Evolutionary conservation across 1,139 yeast species (phyloP).

Genomic region (Blastobotrys capitulatus): DNA sequence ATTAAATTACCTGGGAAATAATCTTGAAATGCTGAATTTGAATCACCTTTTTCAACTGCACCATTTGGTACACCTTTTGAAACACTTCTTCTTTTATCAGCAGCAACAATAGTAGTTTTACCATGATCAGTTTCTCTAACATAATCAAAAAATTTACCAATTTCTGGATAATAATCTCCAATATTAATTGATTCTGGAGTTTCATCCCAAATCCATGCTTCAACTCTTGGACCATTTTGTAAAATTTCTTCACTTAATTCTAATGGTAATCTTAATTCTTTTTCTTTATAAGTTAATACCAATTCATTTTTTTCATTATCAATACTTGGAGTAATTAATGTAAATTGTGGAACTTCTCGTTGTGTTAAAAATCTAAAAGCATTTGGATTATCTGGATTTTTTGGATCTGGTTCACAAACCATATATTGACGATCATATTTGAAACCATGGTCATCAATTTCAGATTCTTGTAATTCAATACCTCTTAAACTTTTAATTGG

Average conservation of each 20-base stretch:
- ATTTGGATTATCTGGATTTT: slow-evolving; percentile 10
- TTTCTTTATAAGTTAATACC: slow-evolving; percentile 26
- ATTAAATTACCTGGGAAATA: slow-evolving; percentile 40
- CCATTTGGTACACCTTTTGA: slow-evolving; percentile 20
- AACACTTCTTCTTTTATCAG: slow-evolving; percentile 34
- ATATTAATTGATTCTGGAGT: slow-evolving; percentile 17
- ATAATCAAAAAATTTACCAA: slow-evolving; percentile 14
- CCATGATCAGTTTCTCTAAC: slow-evolving; percentile 20
- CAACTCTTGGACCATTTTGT: slow-evolving; percentile 8
- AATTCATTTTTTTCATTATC: slow-evolving; percentile 28
- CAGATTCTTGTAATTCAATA: slow-evolving; percentile 33
- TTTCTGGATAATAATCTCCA: slow-evolving; percentile 14
- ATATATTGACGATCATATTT: slow-evolving; percentile 40
- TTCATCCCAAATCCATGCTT: slow-evolving; percentile 18
- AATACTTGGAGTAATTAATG: slow-evolving; percentile 29
- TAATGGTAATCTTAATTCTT: slow-evolving; percentile 22
- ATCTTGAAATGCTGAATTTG: slow-evolving; percentile 38
- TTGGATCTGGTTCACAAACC: slow-evolving; percentile 32
- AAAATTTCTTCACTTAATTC: slow-evolving; percentile 19
- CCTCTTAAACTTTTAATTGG: slow-evolving; percentile 42
- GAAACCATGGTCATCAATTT: slow-evolving; percentile 37
- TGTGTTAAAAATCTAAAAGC: slow-evolving; percentile 34
- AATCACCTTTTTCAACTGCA: slow-evolving; percentile 8
- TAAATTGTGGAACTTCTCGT: slow-evolving; percentile 34
- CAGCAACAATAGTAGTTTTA: slow-evolving; percentile 30